Conservation (phyloP, 23 red algal genomes). For the Gracilaria vermiculophylla region DNA sequence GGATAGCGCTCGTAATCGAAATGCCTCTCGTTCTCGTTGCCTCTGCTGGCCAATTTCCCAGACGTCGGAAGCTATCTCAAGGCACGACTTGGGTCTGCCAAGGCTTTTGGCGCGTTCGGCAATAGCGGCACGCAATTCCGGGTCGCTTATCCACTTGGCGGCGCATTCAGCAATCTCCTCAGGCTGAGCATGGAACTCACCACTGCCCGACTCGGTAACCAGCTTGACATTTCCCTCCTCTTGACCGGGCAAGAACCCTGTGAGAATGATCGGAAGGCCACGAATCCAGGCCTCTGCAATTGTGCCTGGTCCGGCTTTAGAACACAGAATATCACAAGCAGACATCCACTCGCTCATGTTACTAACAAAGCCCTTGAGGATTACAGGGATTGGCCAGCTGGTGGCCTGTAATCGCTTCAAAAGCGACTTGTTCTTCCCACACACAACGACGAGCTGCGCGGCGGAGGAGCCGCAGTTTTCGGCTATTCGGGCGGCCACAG, state of each 20-base stretch:
- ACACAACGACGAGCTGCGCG: slow-evolving; percentile 91
- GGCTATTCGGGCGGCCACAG: slow-evolving; percentile 67
- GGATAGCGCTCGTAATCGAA: background rate
- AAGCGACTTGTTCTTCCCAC: slow-evolving; percentile 83
- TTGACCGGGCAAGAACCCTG: slow-evolving; percentile 90
- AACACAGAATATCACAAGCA: slow-evolving; percentile 82
- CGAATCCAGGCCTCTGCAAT: slow-evolving; percentile 95
- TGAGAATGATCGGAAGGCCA: slow-evolving; percentile 89
- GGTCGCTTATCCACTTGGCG: slow-evolving; percentile 71
- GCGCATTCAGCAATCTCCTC: slow-evolving; percentile 66
- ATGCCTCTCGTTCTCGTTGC: slow-evolving; percentile 31
- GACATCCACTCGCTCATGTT: slow-evolving; percentile 98
- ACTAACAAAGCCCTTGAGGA: slow-evolving; percentile 87
- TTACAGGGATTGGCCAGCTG: slow-evolving; percentile 68
- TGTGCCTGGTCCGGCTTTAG: slow-evolving; percentile 96
- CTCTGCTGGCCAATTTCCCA: slow-evolving; percentile 52
- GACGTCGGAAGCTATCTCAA: slow-evolving; percentile 61
- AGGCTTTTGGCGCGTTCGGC: slow-evolving; percentile 43
- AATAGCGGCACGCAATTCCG: slow-evolving; percentile 55
- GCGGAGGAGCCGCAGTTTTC: slow-evolving; percentile 21
- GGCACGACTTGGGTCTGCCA: slow-evolving; percentile 34
- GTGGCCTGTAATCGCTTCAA: slow-evolving; percentile 35
- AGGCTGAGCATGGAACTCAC: slow-evolving; percentile 72
- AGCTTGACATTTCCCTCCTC: slow-evolving; percentile 92
- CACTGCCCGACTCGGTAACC: slow-evolving; percentile 82